Conservation (phyloP, 495 filamentous ascomycete species). For the Penicillium desertorum region DNA sequence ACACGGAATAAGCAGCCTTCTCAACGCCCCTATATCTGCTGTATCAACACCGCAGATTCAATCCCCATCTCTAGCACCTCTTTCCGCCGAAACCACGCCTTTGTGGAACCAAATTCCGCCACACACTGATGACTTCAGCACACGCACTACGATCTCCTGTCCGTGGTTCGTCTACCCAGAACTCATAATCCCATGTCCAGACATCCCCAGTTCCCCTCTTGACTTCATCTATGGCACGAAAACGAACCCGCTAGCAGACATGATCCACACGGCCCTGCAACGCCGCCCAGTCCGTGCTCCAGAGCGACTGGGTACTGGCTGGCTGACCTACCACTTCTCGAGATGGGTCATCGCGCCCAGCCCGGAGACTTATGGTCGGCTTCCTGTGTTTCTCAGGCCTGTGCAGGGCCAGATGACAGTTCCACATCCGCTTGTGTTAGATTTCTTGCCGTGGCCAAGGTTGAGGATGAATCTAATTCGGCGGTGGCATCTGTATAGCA, state of each 20-base stretch:
- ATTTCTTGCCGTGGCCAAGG: conserved; percentile 25
- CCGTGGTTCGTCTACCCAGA: conserved; percentile 24
- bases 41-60: background rate
- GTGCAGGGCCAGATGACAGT: conserved; percentile 23
- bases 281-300: conserved; percentile 29
- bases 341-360: conserved; percentile 29
- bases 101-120: conserved; percentile 27
- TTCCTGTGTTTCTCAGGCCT: conserved; percentile 22
- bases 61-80: background rate
- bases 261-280: conserved; percentile 22
- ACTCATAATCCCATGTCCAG: conserved; percentile 21
- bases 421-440: conserved; percentile 23
- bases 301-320: conserved; percentile 29
- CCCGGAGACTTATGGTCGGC: conserved; percentile 19
- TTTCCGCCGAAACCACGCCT: background rate
- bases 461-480: conserved; percentile 28
- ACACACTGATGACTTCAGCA: conserved; percentile 20
- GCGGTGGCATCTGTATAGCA: conserved; percentile 23
- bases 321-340: conserved; percentile 23
- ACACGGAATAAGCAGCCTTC: background rate
- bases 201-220: conserved; percentile 25
- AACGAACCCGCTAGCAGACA: conserved; percentile 28
- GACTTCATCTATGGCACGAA: conserved; percentile 33
- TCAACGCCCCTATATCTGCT: background rate
- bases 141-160: conserved; percentile 5